Conservation (phyloP, 495 filamentous ascomycete genomes). For the Bacidia rubella region DNA sequence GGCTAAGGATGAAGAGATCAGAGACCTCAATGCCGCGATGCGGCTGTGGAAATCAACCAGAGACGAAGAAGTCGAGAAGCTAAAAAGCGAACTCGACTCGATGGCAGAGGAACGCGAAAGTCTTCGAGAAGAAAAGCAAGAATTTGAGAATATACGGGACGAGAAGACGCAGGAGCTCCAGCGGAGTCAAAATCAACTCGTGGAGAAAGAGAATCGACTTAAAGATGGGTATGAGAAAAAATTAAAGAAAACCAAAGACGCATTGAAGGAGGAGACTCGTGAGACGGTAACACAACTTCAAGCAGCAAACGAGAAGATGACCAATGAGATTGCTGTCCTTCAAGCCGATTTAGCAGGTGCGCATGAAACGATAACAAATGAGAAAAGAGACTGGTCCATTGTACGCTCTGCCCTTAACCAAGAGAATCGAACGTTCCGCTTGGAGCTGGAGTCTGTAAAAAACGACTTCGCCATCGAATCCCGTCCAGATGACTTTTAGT, state of each 20-base stretch:
- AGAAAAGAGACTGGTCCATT: constrained; percentile 4
- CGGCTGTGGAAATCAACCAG: constrained; percentile 1
- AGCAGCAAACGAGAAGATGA: constrained; percentile 3
- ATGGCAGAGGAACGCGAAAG: constrained; percentile 1
- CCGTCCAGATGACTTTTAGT: constrained; percentile 2
- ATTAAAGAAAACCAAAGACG: constrained; percentile 1
- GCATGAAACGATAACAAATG: constrained; percentile 1
- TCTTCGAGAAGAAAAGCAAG: constrained; percentile 4
- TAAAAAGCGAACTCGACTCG: constrained; percentile 1
- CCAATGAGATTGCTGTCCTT: constrained; percentile 2
- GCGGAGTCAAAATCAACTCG: constrained; percentile 1
- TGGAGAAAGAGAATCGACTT: constrained; percentile 2
- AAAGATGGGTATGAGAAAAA: constrained; percentile 1
- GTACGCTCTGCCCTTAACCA: constrained; percentile 1
- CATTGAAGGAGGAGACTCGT: constrained; percentile 1
- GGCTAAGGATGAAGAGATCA: not conserved
- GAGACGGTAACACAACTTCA: constrained; percentile 1
- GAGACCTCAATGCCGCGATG: constrained; percentile 2
- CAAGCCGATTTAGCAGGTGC: constrained; percentile 1
- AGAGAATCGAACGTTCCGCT: not conserved
- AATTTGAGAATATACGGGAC: constrained; percentile 2
- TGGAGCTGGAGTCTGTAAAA: not conserved
- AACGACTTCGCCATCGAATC: constrained; percentile 1
- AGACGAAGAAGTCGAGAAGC: constrained; percentile 2
- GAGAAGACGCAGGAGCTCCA: not conserved